Conservation (phyloP, 768 basidiomycete species). For the Agaricus sinodeliciosus region DNA sequence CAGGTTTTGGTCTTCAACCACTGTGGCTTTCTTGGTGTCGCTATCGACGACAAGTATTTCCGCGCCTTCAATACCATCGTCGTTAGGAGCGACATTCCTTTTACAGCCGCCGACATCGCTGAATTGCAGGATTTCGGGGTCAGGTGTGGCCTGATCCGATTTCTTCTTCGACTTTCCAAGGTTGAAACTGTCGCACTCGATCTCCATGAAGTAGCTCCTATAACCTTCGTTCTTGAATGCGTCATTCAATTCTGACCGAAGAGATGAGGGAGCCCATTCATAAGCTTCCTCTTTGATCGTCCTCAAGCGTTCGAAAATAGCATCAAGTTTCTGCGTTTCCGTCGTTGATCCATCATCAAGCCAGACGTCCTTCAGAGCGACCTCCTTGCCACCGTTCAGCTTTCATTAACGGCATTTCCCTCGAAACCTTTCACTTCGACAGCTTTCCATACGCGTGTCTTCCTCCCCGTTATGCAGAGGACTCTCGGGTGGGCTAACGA, state of each 20-base stretch:
- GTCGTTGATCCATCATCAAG: conserved; percentile 9
- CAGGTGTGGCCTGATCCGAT: not conserved
- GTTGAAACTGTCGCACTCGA: not conserved
- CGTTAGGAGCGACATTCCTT: no score
- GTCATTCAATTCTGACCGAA: not conserved
- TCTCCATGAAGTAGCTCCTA: conserved; percentile 5
- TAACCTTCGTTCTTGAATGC: not conserved
- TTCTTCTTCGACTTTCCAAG: not conserved
- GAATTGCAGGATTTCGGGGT: not conserved
- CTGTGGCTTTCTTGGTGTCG: no score
- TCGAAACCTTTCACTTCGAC: not conserved
- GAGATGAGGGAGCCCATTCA: not conserved
- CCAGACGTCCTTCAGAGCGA: conserved; percentile 18
- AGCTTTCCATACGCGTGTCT: conserved; percentile 13
- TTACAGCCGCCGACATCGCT: no score
- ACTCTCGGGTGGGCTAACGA: not conserved
- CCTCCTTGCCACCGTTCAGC: not conserved
- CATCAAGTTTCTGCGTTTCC: conserved; percentile 12
- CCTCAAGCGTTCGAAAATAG: conserved; percentile 10
- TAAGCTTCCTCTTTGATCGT: not conserved
- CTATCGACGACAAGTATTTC: no score
- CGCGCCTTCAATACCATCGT: no score
- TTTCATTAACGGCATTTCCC: not conserved
- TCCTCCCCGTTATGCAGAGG: conserved; percentile 8
- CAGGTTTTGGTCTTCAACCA: not conserved